A percentile compares a stretch with the other conserved stretches of the same genome.
Conservation (phyloP, 202 grass and related monocot species). For the Brachypodium distachyon region DNA sequence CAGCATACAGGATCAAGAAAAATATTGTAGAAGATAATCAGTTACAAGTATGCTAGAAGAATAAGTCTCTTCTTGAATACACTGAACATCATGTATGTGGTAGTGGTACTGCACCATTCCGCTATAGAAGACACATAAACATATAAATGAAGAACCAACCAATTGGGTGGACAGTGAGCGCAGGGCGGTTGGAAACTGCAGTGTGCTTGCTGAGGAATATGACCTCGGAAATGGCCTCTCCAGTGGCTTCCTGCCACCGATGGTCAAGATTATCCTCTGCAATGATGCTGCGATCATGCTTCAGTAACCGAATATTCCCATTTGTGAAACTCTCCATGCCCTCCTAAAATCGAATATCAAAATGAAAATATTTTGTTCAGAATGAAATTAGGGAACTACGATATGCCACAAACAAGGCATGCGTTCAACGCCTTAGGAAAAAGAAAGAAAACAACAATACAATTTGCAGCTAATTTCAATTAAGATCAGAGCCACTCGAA, state of each 20-base stretch:
- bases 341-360: constrained; percentile 28
- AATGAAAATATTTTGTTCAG: no score
- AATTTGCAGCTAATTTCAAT: neutral
- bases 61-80: neutral
- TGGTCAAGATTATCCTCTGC: constrained; percentile 69
- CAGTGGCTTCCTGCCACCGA: constrained; percentile 72
- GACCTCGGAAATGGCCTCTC: constrained; percentile 58
- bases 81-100: neutral
- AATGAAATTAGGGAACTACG: neutral
- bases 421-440: neutral
- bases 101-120: neutral
- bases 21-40: neutral
- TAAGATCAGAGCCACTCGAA: neutral
- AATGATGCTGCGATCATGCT: constrained; percentile 65
- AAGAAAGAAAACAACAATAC: neutral
- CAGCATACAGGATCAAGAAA: neutral
- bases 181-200: constrained; percentile 69
- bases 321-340: constrained; percentile 85
- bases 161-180: constrained; percentile 84
- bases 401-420: neutral
- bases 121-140: neutral
- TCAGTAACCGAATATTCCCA: constrained; percentile 60
- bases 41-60: neutral
- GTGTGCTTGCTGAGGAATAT: constrained; percentile 95
- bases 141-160: constrained; percentile 27